These are phyloP conservation scores for Candida caryicola DNA, from an alignment of 805 yeast genomes.

Conservation along the genomic window DNA sequence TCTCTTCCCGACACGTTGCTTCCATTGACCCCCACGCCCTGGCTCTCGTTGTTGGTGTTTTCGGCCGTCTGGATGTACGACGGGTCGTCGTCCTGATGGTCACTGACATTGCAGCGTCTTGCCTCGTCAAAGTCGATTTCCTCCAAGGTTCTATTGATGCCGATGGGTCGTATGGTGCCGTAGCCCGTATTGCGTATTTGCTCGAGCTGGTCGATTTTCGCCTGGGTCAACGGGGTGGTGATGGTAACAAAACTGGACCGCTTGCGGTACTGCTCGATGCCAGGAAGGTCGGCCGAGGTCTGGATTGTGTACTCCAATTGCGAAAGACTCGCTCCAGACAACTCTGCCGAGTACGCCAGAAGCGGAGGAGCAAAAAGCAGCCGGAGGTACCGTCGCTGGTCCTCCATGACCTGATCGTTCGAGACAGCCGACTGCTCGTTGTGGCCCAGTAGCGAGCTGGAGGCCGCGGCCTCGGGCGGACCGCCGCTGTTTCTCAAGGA, in stretches of 20 bases:
- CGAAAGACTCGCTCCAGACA: slow-evolving; percentile 18
- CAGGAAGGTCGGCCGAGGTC: slow-evolving; percentile 9
- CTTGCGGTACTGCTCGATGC: slow-evolving; percentile 9
- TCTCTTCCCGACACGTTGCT: slow-evolving; percentile 6
- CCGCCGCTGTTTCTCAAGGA: slow-evolving; percentile 1
- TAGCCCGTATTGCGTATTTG: slow-evolving; percentile 35
- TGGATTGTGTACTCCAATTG: slow-evolving; percentile 22
- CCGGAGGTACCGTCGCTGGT: slow-evolving; percentile 18
- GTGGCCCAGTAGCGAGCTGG: neutral
- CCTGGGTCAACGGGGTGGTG: slow-evolving; percentile 18
- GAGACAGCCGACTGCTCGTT: slow-evolving; percentile 6
- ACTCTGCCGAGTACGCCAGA: slow-evolving; percentile 51
- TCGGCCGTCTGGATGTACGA: slow-evolving; percentile 22
- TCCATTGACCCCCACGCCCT: slow-evolving; percentile 13
- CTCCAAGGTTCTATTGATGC: slow-evolving; percentile 39
- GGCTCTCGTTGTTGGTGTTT: slow-evolving; percentile 14
- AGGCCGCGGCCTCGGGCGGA: neutral
- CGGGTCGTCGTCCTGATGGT: slow-evolving; percentile 15
- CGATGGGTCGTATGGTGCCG: slow-evolving; percentile 35
- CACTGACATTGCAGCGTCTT: slow-evolving; percentile 9
- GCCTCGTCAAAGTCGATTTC: slow-evolving; percentile 30
- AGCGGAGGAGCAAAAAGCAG: slow-evolving; percentile 49
- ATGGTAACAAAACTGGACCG: neutral
- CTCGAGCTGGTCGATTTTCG: slow-evolving; percentile 21
- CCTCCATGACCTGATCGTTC: slow-evolving; percentile 16